Evolutionary conservation across 805 yeast species (phyloP), one percentile per base, ranked within the genome.

Genomic region (Ogataea parapolymorpha): DNA sequence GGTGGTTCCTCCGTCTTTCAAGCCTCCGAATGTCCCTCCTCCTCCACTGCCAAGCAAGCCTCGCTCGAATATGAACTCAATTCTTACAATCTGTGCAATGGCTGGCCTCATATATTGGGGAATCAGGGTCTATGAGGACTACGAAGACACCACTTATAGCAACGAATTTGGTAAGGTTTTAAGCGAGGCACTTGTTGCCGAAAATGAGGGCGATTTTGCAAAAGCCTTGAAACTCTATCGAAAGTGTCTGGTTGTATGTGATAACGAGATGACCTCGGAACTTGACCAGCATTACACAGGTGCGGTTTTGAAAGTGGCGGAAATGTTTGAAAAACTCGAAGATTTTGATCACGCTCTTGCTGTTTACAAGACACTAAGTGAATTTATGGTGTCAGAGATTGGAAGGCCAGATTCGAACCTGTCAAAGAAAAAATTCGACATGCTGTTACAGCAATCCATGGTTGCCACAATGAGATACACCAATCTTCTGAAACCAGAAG

Each of bases 241-340:
- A 16, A 84, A 82, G 50, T 93, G 91, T 0, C 63, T 89, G 26
- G 68, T 75, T 13, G 73, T 75, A 45, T 79, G 87, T 30, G 76
- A 82, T 37, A 65, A 70, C 14, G 62, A 77, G 32, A 70, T 68
- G 0, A 55, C 82, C 55, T 75, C 76, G 45, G 72, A 71, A 6
- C 52, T 82, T 27, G 67, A 78, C 36, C 93, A 86, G 57, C 93
- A 85, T 56, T 89, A 84, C 60, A 87, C 96, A 0, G 95, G 96
- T 0, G 74, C 88, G 34, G 90, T 87, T 56, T 67, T 89, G 60
- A 85, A 89, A 54, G 37, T 44, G n/a, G 95, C 84, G 11, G 95
- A 88, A 54, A 80, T 86, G 82, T 85, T 77, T 59, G 96, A 88
- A 37, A 44, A 42, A 18, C 17, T 51, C 13, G 53, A 48, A 7